Evolutionary conservation across 2,329 filamentous ascomycete genomes (phyloP).

Genomic region (Aspergillus hortae): DNA sequence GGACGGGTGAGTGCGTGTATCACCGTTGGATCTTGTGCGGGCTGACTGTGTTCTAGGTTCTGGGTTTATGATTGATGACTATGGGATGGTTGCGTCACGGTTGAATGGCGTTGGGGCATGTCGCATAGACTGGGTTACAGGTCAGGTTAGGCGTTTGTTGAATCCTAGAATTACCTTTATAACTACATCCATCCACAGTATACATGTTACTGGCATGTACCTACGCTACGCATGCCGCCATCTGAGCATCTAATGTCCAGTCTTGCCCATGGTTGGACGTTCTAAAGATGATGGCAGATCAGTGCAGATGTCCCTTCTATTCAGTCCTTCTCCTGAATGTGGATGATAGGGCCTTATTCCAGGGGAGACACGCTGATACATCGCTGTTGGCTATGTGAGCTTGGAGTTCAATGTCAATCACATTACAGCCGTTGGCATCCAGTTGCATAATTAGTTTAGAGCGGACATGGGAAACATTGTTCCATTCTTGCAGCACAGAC

Average conservation of each 20-base stretch:
- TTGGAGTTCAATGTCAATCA: too few species aligned
- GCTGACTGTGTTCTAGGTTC: too few species aligned
- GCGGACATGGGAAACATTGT: background rate
- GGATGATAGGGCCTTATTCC: constrained; percentile 25
- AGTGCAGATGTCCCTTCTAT: constrained; percentile 21
- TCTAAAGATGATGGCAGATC: constrained; percentile 51
- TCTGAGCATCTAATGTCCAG: constrained; percentile 37
- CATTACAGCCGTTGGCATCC: background rate
- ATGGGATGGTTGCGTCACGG: too few species aligned
- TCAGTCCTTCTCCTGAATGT: constrained; percentile 20
- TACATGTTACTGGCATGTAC: too few species aligned
- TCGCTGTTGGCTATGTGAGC: too few species aligned
- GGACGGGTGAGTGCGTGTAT: background rate
- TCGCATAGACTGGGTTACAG: too few species aligned
- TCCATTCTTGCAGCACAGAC: background rate
- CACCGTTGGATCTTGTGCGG: background rate
- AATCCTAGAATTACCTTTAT: too few species aligned
- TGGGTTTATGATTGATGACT: too few species aligned
- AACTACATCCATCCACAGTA: background rate
- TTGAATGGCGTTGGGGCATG: too few species aligned
- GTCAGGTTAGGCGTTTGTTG: too few species aligned
- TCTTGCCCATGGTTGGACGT: constrained; percentile 36
- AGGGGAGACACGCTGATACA: constrained; percentile 22
- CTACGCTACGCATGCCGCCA: constrained; percentile 16
- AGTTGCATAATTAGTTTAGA: too few species aligned